Evolutionary conservation across 2,329 filamentous ascomycete species (phyloP).

Genomic region (Ophiostoma himal-ulmi): DNA sequence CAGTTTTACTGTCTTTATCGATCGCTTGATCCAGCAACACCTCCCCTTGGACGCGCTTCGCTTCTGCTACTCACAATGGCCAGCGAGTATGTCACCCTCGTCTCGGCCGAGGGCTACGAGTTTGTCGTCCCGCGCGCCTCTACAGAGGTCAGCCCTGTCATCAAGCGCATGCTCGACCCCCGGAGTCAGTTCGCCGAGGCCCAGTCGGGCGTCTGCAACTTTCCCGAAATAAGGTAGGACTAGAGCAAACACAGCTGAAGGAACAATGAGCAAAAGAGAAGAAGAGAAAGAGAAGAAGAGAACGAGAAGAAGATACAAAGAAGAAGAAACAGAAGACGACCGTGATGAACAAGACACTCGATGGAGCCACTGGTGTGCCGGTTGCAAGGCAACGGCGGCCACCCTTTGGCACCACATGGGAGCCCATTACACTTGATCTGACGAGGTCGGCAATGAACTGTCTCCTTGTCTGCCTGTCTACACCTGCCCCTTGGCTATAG

Average conservation of each 20-base stretch:
- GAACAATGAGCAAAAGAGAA: not conserved
- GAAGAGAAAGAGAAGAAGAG: constrained; percentile 21
- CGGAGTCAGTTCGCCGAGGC: constrained; percentile 62
- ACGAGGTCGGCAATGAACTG: constrained; percentile 12
- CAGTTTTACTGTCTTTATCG: not conserved
- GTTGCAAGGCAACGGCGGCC: not conserved
- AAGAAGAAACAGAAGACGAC: constrained; percentile 26
- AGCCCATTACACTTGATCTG: constrained; percentile 30
- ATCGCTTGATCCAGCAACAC: not conserved
- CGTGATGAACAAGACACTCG: constrained; percentile 32
- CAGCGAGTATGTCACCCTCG: constrained; percentile 69
- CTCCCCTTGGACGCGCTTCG: not conserved
- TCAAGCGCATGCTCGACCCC: constrained; percentile 69
- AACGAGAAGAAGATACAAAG: constrained; percentile 30
- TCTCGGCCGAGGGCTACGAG: constrained; percentile 70
- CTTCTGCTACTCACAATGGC: constrained; percentile 19
- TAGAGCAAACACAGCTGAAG: too few species aligned
- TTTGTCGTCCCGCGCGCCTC: constrained; percentile 69
- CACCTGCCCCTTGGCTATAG: not conserved
- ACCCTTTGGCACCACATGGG: constrained; percentile 22
- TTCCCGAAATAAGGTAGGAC: constrained; percentile 68
- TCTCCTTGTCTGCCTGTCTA: not conserved
- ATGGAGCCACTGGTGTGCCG: constrained; percentile 23
- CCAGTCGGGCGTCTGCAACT: constrained; percentile 56
- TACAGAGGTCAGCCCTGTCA: constrained; percentile 61